Percentiles rank a stretch among this genome's conserved stretches.
Evolutionary conservation across 257 asterid species (phyloP).

Genomic region (Euphrasia confusa): DNA sequence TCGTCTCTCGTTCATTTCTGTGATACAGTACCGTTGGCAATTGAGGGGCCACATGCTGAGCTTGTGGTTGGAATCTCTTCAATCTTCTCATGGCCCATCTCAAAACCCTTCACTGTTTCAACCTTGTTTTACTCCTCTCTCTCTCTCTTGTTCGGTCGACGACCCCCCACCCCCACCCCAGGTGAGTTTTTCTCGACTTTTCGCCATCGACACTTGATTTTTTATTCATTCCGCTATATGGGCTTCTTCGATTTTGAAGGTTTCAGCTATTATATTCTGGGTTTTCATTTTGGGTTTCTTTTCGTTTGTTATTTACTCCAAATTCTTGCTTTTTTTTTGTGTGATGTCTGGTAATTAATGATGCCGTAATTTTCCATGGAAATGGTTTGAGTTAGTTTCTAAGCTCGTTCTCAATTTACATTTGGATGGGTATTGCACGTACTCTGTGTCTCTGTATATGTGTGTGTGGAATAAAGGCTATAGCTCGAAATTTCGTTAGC

Average conservation of each 20-base stretch:
- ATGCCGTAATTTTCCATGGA: too few relatives aligned
- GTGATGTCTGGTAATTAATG: background rate
- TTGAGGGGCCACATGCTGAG: constrained; percentile 47
- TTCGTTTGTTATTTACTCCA: background rate
- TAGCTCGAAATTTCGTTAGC: too few relatives aligned
- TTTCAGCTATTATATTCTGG: background rate
- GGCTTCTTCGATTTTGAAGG: constrained; percentile 13
- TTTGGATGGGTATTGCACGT: too few relatives aligned
- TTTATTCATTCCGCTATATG: background rate
- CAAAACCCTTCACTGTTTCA: background rate
- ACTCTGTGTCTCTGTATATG: background rate
- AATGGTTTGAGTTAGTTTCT: background rate
- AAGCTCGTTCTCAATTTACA: too few relatives aligned
- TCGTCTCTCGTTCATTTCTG: too few relatives aligned
- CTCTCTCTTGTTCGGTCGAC: constrained; percentile 4
- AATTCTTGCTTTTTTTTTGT: background rate
- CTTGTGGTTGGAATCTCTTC: constrained; percentile 47
- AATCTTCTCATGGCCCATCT: constrained; percentile 26
- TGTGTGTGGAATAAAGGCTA: background rate
- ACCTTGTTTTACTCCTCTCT: constrained; percentile 7
- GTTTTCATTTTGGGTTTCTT: background rate
- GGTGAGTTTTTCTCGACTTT: constrained; percentile 27
- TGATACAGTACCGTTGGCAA: constrained; percentile 39
- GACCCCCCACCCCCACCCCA: background rate
- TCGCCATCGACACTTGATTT: background rate